Base-by-base conservation (phyloP, 1,284 basidiomycete genomes). In the Rhodofomes roseus region DNA sequence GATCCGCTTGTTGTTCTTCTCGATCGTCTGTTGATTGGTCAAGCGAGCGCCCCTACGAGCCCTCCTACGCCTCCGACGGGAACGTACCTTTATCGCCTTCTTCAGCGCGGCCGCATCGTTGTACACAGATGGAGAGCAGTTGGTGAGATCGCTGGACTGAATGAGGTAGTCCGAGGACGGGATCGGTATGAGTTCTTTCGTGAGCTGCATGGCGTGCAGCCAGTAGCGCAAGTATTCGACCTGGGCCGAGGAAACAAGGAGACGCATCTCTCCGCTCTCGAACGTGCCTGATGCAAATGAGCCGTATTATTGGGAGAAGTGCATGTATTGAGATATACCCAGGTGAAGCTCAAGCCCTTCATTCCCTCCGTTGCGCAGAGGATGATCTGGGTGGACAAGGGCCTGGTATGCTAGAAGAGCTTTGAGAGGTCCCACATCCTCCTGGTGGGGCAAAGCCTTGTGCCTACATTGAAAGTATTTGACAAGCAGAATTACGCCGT, bases 211-310 rank as follows among this genome's bases (percentile, higher is more conserved):
- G 0, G 85, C 83, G 67, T 91, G 82, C 50, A 95, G 81, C 84
- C 90, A 95, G 72, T 95, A 93, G 56, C 90, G 82, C 18, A 91
- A 71, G 71, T 94, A 96, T 71, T 94, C 89, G 60, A 95, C 78
- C 74, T 96, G 94, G 7, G 82, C 83, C 12, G 90, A 90, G 8
- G 90, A 89, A 69, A 93, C 91, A 56, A 93, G 76, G 14, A 95
- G 79, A 14, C 89, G 83, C 1, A 84, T 80, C 73, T 89, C 83
- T 66, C 89, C 87, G 58, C 80, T 84, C 54, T 78, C 75, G 57
- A 91, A 79, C 0, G 83, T 89, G 3, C 84, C 87, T 77, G 58
- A 12, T 8, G 1, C 43, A 43, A 48, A 31, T n/a, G n/a, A 37
- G n/a, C 57, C 37, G 25, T 23, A 46, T 8, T 39, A 53, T 53